Evolutionary conservation across 176 grass and related monocot genomes (phyloP), one percentile per base, ranked within the genome.

Genomic region (Chrysopogon serrulatus): DNA sequence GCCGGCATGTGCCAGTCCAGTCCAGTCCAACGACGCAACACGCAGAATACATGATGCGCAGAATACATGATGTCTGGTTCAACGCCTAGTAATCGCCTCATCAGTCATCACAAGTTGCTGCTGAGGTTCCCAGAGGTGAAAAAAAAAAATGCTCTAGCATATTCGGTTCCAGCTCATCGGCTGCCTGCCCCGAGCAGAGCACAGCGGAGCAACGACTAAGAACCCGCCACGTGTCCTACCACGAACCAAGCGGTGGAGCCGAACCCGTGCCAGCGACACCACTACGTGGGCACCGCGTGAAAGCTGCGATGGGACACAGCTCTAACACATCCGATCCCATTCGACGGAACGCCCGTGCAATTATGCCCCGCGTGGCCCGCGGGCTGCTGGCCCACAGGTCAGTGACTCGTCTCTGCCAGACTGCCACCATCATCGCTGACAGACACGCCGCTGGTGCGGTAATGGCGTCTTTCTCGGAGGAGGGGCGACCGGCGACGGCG

Each of bases 241-340:
- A 81, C 77, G 77, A 47, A 40, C 28, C 14, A 71, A 10, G 26
- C 78, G 40, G 63, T 54, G 7, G 4, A 3, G 0, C 0, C 4
- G 0, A 0, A 15, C 0, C 18, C 56, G 66, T 65, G 74, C 30
- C 56, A 0, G 63, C 5, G 0, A 0, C 0, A 13, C 0, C 0
- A 0, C 6, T 54, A 86, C 54, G 10, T 73, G 88, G 83, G 3
- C 0, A 0, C 5, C 1, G 0, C 65, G 83, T 3, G 0, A 0
- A 5, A 0, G 2, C 0, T 1, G 19, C 10, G 1, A 13, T 9
- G 14, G 35, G 2, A 1, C 35, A 1, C 40, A 26, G 23, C 13
- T 3, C 13, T 49, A 15, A 0, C 71, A 15, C 70, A 81, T 10
- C 53, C 10, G 9, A 85, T 63, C 49, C 51, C 42, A 49, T 10